These are phyloP conservation scores for Amphirosellinia nigrospora DNA, from an alignment of 495 filamentous ascomycete species.

Conservation along the genomic window DNA sequence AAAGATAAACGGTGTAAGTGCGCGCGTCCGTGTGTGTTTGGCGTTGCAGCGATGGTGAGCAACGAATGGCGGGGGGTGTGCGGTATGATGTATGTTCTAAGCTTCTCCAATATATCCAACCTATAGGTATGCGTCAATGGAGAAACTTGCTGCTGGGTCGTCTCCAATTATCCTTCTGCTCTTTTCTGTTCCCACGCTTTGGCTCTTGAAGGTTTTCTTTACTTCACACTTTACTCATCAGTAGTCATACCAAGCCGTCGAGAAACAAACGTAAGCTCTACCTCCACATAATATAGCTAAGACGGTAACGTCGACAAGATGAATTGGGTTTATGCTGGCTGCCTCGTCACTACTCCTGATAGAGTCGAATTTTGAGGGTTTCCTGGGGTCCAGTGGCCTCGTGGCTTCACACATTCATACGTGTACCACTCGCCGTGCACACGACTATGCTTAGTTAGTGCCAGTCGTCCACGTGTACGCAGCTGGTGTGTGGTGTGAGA, in stretches of 20 bases:
- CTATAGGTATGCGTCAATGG: slow-evolving; percentile 24
- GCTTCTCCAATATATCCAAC: slow-evolving; percentile 29
- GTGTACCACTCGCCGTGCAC: slow-evolving; percentile 40
- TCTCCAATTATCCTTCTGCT: slow-evolving; percentile 17
- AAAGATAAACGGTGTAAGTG: slow-evolving; percentile 17
- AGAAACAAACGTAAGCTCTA: slow-evolving; percentile 11
- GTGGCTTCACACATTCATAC: slow-evolving; percentile 38
- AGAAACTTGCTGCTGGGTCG: slow-evolving; percentile 18
- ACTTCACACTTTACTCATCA: slow-evolving; percentile 8
- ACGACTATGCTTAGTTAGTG: slow-evolving; percentile 33
- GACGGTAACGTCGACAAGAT: slow-evolving; percentile 2
- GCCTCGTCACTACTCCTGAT: slow-evolving; percentile 35
- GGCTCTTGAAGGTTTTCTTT: slow-evolving; percentile 10
- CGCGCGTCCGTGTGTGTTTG: slow-evolving; percentile 26
- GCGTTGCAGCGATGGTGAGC: slow-evolving; percentile 24
- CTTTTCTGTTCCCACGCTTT: slow-evolving; percentile 13
- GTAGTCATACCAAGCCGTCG: not conserved
- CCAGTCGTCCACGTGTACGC: slow-evolving; percentile 43
- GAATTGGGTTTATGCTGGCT: slow-evolving; percentile 29
- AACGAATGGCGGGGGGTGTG: slow-evolving; percentile 17
- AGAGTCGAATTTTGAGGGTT: slow-evolving; percentile 29
- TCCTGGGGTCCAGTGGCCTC: slow-evolving; percentile 20
- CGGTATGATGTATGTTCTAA: slow-evolving; percentile 34
- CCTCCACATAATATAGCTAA: slow-evolving; percentile 28
- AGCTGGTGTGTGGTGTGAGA: slow-evolving; percentile 22